Evolutionary conservation across 495 filamentous ascomycete species (phyloP).

Genomic region (Bacidia gigantensis): DNA sequence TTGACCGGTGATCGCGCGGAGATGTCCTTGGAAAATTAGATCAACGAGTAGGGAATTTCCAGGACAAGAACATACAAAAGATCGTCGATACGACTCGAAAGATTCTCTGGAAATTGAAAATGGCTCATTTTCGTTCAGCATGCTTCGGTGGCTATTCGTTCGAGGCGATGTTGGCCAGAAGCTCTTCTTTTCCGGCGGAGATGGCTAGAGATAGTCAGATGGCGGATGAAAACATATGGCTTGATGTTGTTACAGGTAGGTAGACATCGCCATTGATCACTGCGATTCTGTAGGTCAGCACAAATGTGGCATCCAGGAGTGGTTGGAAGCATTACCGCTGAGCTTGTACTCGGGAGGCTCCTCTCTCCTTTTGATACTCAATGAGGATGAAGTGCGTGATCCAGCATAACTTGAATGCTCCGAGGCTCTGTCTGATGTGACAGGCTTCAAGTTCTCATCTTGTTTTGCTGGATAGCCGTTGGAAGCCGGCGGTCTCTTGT

Average conservation of each 20-base stretch:
- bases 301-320: neutral
- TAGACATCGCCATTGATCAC: constrained; percentile 96
- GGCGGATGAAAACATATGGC: neutral
- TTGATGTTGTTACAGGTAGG: constrained; percentile 56
- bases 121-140: constrained; percentile 71
- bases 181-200: constrained; percentile 71
- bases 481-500: constrained; percentile 39
- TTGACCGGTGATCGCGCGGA: constrained; percentile 71
- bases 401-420: constrained; percentile 32
- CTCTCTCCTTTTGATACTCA: constrained; percentile 45
- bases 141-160: constrained; percentile 55
- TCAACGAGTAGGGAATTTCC: too few species aligned
- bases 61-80: constrained; percentile 91
- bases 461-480: constrained; percentile 28
- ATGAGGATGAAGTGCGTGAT: constrained; percentile 41
- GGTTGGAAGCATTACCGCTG: constrained; percentile 42
- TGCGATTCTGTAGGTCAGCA: constrained; percentile 25
- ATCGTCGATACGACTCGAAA: constrained; percentile 93
- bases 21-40: constrained; percentile 53
- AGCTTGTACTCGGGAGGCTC: constrained; percentile 68
- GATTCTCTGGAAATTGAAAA: constrained; percentile 96
- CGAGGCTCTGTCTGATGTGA: constrained; percentile 36
- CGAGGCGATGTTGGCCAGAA: constrained; percentile 62
- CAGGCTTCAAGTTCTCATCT: constrained; percentile 42
- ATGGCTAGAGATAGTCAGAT: constrained; percentile 46